Conservation (phyloP, 2,329 filamentous ascomycete genomes). For the Penicillium verrucosum region DNA sequence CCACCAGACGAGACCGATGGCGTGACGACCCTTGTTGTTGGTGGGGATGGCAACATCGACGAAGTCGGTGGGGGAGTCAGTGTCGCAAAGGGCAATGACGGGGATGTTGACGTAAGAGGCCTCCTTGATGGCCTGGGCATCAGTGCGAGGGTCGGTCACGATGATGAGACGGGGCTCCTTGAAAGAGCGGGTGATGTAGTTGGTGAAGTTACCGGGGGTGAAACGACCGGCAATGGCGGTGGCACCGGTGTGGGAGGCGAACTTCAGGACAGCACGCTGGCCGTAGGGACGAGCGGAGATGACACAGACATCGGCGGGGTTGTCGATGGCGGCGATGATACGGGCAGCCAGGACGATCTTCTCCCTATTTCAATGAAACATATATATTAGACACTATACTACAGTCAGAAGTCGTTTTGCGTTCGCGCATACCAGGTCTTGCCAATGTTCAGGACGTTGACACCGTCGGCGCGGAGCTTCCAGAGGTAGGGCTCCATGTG, state of each 20-base stretch:
- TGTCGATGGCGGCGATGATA: slow-evolving; percentile 98
- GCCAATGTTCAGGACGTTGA: slow-evolving; percentile 99
- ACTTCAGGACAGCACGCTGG: slow-evolving; percentile 99
- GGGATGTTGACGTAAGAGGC: slow-evolving; percentile 99
- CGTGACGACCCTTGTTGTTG: slow-evolving; percentile 99
- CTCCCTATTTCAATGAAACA: slow-evolving; percentile 63
- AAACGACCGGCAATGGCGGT: slow-evolving; percentile 98
- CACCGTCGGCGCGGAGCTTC: slow-evolving; percentile 98
- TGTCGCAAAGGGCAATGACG: slow-evolving; percentile 98
- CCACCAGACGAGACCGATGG: slow-evolving; percentile 99
- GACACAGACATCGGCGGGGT: slow-evolving; percentile 98
- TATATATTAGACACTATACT: slow-evolving; percentile 21
- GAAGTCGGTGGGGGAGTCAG: slow-evolving; percentile 98
- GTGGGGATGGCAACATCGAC: slow-evolving; percentile 99
- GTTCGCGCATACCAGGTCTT: slow-evolving; percentile 83
- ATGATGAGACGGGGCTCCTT: slow-evolving; percentile 99
- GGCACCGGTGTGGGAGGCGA: slow-evolving; percentile 96
- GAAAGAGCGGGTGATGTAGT: slow-evolving; percentile 99
- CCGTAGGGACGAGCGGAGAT: slow-evolving; percentile 99
- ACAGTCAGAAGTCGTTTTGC: background rate
- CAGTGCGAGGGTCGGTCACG: slow-evolving; percentile 98
- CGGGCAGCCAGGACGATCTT: slow-evolving; percentile 98
- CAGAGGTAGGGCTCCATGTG: slow-evolving; percentile 99
- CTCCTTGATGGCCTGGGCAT: slow-evolving; percentile 99
- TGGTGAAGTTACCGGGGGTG: slow-evolving; percentile 99